These are phyloP conservation scores for Vicia villosa DNA, from an alignment of 306 rosid species.

Conservation along the genomic window DNA sequence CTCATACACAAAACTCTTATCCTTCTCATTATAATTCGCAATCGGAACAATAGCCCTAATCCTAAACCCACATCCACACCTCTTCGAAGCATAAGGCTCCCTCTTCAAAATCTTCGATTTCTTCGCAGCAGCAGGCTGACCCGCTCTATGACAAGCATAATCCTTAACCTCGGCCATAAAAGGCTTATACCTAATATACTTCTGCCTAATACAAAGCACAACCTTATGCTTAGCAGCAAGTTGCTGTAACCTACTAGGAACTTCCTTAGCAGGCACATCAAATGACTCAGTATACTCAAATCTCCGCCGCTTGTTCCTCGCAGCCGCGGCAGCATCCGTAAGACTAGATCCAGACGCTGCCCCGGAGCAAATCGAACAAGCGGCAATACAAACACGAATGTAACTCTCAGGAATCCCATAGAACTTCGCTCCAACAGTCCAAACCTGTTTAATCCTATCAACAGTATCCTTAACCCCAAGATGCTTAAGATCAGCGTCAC, in stretches of 20 bases:
- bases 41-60: conserved; percentile 99
- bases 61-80: conserved; percentile 99
- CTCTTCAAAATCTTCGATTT: conserved; percentile 81
- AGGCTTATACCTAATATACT: conserved; percentile 96
- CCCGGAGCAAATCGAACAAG: conserved; percentile 71
- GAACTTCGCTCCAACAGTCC: conserved; percentile 99
- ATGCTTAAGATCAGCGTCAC: conserved; percentile 79
- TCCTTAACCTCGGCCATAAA: conserved; percentile 99
- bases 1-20: conserved; percentile 92
- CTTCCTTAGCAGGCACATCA: conserved; percentile 94
- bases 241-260: conserved; percentile 78
- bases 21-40: conserved; percentile 92
- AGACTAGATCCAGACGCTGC: conserved; percentile 51
- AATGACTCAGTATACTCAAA: conserved; percentile 91
- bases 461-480: conserved; percentile 81
- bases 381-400: conserved; percentile 84
- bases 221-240: conserved; percentile 94
- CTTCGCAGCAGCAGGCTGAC: conserved; percentile 83
- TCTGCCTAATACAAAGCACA: conserved; percentile 93
- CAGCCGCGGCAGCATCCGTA: conserved; percentile 45
- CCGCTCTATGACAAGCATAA: conserved; percentile 96
- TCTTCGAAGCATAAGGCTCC: conserved; percentile 92
- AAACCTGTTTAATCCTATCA: conserved; percentile 83
- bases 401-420: conserved; percentile 96
- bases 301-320: conserved; percentile 71